These are phyloP conservation scores for Phytophthora citrophthora DNA, from an alignment of 352 stramenopile genomes.

Conservation along the genomic window DNA sequence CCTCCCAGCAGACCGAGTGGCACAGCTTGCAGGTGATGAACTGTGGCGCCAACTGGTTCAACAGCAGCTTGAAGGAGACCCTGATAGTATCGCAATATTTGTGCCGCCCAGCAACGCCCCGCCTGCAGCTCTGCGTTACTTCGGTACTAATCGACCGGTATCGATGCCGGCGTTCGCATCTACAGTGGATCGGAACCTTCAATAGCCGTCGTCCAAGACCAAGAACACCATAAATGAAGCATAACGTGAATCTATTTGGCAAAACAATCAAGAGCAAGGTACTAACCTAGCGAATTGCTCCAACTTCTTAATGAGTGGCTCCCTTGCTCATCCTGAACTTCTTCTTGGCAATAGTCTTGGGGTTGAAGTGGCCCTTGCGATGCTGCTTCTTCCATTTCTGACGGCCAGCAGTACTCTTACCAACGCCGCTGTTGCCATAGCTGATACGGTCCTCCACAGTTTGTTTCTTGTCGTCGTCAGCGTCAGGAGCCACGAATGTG, in stretches of 20 bases:
- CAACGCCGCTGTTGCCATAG: slow-evolving; percentile 91
- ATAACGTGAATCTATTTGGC: slow-evolving; percentile 55
- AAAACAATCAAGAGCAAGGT: slow-evolving; percentile 31
- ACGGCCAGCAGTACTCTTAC: slow-evolving; percentile 93
- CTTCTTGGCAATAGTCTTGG: slow-evolving; percentile 90
- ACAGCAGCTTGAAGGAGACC: slow-evolving; percentile 36
- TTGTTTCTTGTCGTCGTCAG: slow-evolving; percentile 59
- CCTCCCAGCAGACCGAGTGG: slow-evolving; percentile 35
- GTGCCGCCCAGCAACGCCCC: slow-evolving; percentile 69
- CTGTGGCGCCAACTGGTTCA: slow-evolving; percentile 59
- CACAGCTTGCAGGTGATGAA: slow-evolving; percentile 48
- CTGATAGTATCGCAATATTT: slow-evolving; percentile 47
- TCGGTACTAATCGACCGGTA: slow-evolving; percentile 46
- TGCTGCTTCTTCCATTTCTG: slow-evolving; percentile 94
- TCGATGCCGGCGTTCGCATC: slow-evolving; percentile 63
- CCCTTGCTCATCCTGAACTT: slow-evolving; percentile 78
- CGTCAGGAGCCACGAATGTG: slow-evolving; percentile 86
- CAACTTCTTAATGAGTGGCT: slow-evolving; percentile 54
- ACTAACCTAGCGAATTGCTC: slow-evolving; percentile 8
- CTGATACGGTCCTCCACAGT: slow-evolving; percentile 84
- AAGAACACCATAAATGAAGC: slow-evolving; percentile 13
- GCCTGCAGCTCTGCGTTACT: slow-evolving; percentile 70
- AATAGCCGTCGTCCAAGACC: slow-evolving; percentile 12
- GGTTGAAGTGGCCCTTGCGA: slow-evolving; percentile 93
- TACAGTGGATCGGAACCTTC: slow-evolving; percentile 39